Evolutionary conservation across 768 basidiomycete species (phyloP).

Genomic region (Kwoniella bestiolae): DNA sequence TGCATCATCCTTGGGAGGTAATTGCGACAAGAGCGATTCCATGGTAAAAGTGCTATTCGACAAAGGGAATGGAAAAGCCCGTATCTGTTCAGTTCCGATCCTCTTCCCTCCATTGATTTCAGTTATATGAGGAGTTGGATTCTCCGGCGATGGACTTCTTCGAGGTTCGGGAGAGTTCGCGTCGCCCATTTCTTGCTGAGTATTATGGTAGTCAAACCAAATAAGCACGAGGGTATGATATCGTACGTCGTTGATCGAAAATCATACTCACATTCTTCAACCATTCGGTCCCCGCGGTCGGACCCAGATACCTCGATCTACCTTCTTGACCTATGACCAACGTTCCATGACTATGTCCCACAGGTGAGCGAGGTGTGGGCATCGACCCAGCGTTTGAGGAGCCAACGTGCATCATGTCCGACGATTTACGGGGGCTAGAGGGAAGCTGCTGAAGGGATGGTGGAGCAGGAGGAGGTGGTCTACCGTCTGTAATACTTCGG

Average conservation of each 20-base stretch:
- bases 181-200: conserved; percentile 33
- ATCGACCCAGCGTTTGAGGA: background rate
- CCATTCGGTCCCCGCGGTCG: conserved; percentile 39
- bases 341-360: conserved; percentile 33
- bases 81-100: conserved; percentile 3
- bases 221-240: too few species aligned
- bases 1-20: conserved; percentile 32
- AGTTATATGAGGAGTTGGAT: background rate
- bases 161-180: background rate
- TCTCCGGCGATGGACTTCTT: conserved; percentile 8
- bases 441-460: background rate
- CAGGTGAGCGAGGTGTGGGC: conserved; percentile 3
- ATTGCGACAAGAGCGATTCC: conserved; percentile 7
- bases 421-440: conserved; percentile 3
- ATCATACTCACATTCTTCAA: conserved; percentile 33
- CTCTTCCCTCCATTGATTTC: background rate
- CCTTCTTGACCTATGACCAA: conserved; percentile 30
- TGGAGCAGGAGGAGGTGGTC: background rate
- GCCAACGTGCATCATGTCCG: background rate
- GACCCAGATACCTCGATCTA: conserved; percentile 36
- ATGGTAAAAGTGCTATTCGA: background rate
- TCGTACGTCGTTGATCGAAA: background rate
- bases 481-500: background rate
- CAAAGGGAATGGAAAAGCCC: conserved; percentile 23
- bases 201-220: too few species aligned